A percentile compares a stretch with the other conserved stretches of the same genome.
These are phyloP conservation scores for Elongisporangium anandrum DNA, from an alignment of 352 stramenopile species.

Conservation along the genomic window DNA sequence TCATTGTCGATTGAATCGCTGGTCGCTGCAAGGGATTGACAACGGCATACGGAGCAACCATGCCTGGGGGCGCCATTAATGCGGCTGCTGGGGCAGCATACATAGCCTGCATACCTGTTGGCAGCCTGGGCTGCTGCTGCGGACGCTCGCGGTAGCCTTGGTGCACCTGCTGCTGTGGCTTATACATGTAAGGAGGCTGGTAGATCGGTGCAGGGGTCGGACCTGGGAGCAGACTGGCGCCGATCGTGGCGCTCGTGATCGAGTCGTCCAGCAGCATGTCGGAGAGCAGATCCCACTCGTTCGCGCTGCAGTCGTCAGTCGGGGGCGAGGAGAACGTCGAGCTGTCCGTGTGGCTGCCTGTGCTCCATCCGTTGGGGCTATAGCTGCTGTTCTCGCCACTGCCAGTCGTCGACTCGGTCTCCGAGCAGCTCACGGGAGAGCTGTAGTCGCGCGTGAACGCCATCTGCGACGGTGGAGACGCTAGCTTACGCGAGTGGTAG, in stretches of 20 bases:
- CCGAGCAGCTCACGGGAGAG: background rate
- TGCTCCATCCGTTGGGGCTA: constrained; percentile 13
- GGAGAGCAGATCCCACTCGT: constrained; percentile 56
- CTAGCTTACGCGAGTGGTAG: background rate
- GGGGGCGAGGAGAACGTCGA: constrained; percentile 25
- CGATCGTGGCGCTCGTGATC: constrained; percentile 8
- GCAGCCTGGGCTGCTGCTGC: background rate
- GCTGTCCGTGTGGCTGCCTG: constrained; percentile 20
- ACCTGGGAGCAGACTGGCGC: background rate
- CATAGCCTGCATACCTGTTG: background rate
- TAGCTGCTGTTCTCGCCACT: constrained; percentile 1
- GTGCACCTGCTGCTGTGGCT: background rate
- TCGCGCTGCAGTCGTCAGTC: constrained; percentile 17
- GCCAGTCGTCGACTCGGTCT: background rate
- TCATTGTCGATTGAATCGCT: background rate
- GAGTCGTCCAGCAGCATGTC: constrained; percentile 55
- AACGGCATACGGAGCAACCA: background rate
- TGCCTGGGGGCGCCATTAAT: background rate
- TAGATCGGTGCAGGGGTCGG: background rate
- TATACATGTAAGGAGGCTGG: background rate
- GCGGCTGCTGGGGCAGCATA: background rate
- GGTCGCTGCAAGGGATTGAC: background rate
- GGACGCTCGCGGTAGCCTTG: background rate
- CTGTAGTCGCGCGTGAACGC: background rate
- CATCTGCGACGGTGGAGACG: background rate